Evolutionary conservation across 495 filamentous ascomycete genomes (phyloP).

Genomic region (Trichoderma erinaceum): DNA sequence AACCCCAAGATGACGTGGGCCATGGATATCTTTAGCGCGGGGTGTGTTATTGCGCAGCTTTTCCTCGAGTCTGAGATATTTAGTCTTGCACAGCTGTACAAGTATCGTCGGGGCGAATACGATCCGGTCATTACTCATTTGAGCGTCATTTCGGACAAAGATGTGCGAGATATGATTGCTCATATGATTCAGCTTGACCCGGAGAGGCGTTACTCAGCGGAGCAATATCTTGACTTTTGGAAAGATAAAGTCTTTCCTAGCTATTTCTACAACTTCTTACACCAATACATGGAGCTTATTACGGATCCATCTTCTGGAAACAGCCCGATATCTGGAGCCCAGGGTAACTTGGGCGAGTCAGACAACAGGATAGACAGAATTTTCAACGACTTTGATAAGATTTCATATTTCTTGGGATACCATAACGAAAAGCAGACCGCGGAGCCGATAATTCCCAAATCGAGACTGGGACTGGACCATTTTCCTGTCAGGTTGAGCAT

Average conservation of each 20-base stretch:
- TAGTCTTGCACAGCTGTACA: constrained; percentile 86
- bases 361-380: constrained; percentile 92
- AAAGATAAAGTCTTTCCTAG: constrained; percentile 85
- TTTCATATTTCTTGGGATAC: constrained; percentile 85
- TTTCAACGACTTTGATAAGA: constrained; percentile 94
- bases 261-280: constrained; percentile 95
- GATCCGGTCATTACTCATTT: constrained; percentile 75
- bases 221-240: constrained; percentile 92
- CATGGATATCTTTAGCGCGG: constrained; percentile 98
- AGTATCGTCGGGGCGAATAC: constrained; percentile 87
- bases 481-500: constrained; percentile 83
- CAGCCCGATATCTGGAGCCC: constrained; percentile 53
- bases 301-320: constrained; percentile 86
- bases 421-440: constrained; percentile 40
- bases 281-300: constrained; percentile 93
- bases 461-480: constrained; percentile 43
- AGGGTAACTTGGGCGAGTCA: constrained; percentile 66
- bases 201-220: constrained; percentile 83
- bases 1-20: constrained; percentile 67
- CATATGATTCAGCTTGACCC: constrained; percentile 96
- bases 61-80: constrained; percentile 96
- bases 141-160: constrained; percentile 78
- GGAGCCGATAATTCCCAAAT: constrained; percentile 14
- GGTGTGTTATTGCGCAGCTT: constrained; percentile 95
- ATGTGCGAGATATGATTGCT: constrained; percentile 77